These are phyloP conservation scores for Austropuccinia psidii DNA, from an alignment of 1,284 basidiomycete species.

Conservation along the genomic window DNA sequence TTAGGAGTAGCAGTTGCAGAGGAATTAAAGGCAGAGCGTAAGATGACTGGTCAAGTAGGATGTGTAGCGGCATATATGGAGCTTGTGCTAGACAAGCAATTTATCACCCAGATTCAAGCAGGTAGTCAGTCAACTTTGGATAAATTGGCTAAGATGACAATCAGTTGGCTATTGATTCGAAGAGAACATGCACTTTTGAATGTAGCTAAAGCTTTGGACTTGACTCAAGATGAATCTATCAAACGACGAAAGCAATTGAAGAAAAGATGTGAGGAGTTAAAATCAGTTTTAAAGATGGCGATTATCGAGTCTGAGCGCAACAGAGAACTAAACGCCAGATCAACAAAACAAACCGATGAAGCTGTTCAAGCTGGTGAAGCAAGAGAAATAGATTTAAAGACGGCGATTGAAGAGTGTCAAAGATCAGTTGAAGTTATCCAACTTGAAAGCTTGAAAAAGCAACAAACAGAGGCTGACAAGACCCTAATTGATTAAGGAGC, in stretches of 20 bases:
- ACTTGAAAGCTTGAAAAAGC: no score
- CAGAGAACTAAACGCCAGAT: conserved; percentile 3
- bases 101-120: background rate
- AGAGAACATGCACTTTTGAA: conserved; percentile 1
- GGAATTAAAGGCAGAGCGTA: background rate
- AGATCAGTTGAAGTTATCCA: conserved; percentile 16
- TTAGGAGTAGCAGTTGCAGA: background rate
- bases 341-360: conserved; percentile 25
- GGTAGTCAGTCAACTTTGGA: conserved; percentile 5
- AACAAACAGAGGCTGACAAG: no score
- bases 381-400: conserved; percentile 14
- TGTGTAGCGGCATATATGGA: conserved; percentile 7
- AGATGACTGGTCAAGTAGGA: background rate
- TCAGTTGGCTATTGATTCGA: conserved; percentile 24
- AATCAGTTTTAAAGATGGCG: background rate
- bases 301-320: conserved; percentile 19
- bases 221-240: background rate
- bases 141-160: conserved; percentile 25
- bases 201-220: background rate
- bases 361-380: conserved; percentile 21
- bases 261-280: background rate
- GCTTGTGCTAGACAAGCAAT: background rate
- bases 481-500: no score
- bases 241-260: background rate
- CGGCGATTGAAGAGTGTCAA: conserved; percentile 20